phyloP scores from a whole-genome alignment of 441 rosid species.

The Croton setiger region DNA sequence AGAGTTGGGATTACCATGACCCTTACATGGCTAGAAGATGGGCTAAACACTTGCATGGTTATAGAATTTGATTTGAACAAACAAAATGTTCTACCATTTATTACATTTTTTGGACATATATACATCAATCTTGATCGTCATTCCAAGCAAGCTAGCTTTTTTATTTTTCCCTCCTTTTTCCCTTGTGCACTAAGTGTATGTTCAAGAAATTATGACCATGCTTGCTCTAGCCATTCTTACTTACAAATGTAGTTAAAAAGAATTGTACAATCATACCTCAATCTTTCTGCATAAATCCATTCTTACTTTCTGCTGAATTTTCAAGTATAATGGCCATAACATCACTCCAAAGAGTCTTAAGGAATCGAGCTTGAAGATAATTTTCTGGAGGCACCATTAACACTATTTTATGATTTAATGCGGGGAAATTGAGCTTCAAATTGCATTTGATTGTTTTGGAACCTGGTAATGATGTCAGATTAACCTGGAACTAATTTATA shows the following conservation, averaged over 20 bases:
- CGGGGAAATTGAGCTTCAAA: neutral
- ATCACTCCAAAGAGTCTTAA: neutral
- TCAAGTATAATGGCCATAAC: neutral
- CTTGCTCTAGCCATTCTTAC: no score
- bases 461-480: neutral
- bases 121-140: conserved; percentile 17
- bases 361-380: neutral
- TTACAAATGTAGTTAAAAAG: neutral
- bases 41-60: conserved; percentile 80
- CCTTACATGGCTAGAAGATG: conserved; percentile 85
- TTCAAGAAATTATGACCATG: neutral
- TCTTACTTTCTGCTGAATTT: neutral
- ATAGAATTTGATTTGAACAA: conserved; percentile 38
- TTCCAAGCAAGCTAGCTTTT: neutral
- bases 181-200: neutral
- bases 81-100: neutral
- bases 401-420: neutral
- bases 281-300: conserved; percentile 2
- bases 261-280: neutral
- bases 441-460: neutral
- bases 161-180: no score
- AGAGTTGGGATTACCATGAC: conserved; percentile 69
- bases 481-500: neutral
- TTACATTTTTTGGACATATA: neutral
- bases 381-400: neutral